phyloP scores from a whole-genome alignment of 257 asterid genomes.

The Ajuga chamaepitys region DNA sequence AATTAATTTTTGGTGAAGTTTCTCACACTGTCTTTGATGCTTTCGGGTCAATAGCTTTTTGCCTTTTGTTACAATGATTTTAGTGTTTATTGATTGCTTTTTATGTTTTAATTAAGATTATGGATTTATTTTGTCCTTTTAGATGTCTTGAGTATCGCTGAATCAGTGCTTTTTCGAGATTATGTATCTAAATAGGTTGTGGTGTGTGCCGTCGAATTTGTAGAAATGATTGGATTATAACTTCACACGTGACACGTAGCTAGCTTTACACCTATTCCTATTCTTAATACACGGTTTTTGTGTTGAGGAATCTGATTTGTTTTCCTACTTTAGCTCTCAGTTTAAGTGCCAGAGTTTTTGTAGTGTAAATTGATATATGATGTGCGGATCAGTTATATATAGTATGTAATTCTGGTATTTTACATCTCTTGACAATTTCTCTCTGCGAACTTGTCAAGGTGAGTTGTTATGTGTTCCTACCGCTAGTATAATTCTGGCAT shows the following conservation, averaged over 20 bases:
- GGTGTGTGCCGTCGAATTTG: background rate
- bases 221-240: background rate
- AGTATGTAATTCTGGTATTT: too few species aligned
- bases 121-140: background rate
- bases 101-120: background rate
- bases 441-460: too few species aligned
- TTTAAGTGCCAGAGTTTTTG: slow-evolving; percentile 5
- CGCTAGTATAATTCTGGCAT: too few species aligned
- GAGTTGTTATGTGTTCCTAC: too few species aligned
- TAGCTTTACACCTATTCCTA: background rate
- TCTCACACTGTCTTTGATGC: background rate
- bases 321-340: too few species aligned
- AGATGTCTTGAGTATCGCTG: background rate
- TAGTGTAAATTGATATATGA: background rate
- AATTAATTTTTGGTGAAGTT: background rate
- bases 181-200: background rate
- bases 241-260: background rate
- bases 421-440: too few species aligned
- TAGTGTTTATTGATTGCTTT: background rate
- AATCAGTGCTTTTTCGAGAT: background rate
- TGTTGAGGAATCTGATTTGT: background rate
- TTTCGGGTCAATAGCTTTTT: background rate
- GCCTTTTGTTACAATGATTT: background rate
- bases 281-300: background rate
- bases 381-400: background rate